phyloP scores from a whole-genome alignment of 1,139 yeast genomes.

The Diutina catenulata region DNA sequence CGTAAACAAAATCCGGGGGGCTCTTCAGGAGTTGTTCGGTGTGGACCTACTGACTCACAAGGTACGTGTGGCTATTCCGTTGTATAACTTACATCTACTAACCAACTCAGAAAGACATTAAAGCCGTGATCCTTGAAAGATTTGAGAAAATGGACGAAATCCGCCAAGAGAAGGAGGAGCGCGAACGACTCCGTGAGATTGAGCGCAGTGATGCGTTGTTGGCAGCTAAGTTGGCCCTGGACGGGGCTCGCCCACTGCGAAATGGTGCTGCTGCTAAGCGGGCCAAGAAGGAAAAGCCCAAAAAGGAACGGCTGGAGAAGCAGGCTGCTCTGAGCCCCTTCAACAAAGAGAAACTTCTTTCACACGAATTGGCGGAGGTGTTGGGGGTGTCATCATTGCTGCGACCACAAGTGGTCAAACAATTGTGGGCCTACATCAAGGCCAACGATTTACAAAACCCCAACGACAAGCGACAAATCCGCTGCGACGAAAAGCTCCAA shows the following conservation, averaged over 20 bases:
- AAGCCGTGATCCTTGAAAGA: slow-evolving; percentile 48
- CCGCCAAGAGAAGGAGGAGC: background rate
- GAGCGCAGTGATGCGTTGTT: slow-evolving; percentile 2
- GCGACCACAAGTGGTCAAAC: slow-evolving; percentile 63
- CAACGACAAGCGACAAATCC: slow-evolving; percentile 48
- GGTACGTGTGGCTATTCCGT: slow-evolving; percentile 17
- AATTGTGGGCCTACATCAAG: slow-evolving; percentile 66
- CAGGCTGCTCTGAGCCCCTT: slow-evolving; percentile 14
- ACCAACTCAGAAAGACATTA: slow-evolving; percentile 34
- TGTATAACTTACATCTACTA: background rate
- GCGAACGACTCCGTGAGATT: background rate
- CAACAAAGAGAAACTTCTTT: slow-evolving; percentile 29
- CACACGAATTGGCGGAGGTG: slow-evolving; percentile 38
- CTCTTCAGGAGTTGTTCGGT: slow-evolving; percentile 56
- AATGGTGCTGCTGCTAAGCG: slow-evolving; percentile 7
- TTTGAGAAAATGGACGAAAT: slow-evolving; percentile 12
- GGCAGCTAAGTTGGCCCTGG: background rate
- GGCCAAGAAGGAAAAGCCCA: slow-evolving; percentile 6
- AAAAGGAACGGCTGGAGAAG: slow-evolving; percentile 6
- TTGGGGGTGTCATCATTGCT: slow-evolving; percentile 31
- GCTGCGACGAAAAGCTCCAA: slow-evolving; percentile 55
- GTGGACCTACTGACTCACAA: slow-evolving; percentile 41
- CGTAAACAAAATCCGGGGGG: slow-evolving; percentile 59
- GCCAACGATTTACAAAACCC: slow-evolving; percentile 57
- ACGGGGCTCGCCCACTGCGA: background rate